phyloP scores from a whole-genome alignment of 768 basidiomycete genomes.

The Boletus subparvulus region DNA sequence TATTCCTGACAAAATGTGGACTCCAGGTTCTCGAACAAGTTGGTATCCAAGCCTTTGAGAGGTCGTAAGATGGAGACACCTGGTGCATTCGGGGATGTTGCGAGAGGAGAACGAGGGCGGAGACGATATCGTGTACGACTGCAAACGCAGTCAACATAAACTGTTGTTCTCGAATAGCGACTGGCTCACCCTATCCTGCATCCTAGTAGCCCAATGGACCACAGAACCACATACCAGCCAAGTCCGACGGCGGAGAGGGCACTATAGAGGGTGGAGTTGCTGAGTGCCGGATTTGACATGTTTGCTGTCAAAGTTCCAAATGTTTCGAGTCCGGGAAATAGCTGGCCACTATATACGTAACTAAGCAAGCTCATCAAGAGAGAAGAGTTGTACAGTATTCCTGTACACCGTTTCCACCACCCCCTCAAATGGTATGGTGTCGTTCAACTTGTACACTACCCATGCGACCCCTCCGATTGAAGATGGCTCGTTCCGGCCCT shows the following conservation, averaged over 20 bases:
- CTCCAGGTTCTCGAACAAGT: constrained; percentile 94
- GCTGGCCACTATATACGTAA: constrained; percentile 13
- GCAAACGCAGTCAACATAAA: constrained; percentile 6
- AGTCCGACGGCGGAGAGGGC: constrained; percentile 42
- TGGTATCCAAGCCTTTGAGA: constrained; percentile 91
- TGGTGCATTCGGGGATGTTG: constrained; percentile 57
- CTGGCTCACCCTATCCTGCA: constrained; percentile 64
- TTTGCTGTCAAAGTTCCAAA: neutral
- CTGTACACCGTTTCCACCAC: constrained; percentile 57
- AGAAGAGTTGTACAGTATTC: constrained; percentile 65
- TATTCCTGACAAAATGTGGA: constrained; percentile 92
- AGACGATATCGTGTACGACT: constrained; percentile 78
- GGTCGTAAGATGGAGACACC: constrained; percentile 95
- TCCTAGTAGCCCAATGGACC: constrained; percentile 67
- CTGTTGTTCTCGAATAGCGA: neutral
- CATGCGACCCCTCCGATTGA: constrained; percentile 70
- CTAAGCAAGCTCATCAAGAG: constrained; percentile 38
- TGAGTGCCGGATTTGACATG: constrained; percentile 17
- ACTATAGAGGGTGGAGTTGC: constrained; percentile 4
- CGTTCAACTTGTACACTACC: constrained; percentile 54
- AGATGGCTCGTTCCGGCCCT: constrained; percentile 75
- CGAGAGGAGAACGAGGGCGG: constrained; percentile 60
- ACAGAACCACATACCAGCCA: constrained; percentile 61
- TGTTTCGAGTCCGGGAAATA: neutral
- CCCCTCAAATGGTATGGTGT: constrained; percentile 49